These are phyloP conservation scores for Singerocomus inundabilis DNA, from an alignment of 1,284 basidiomycete species.

Conservation along the genomic window DNA sequence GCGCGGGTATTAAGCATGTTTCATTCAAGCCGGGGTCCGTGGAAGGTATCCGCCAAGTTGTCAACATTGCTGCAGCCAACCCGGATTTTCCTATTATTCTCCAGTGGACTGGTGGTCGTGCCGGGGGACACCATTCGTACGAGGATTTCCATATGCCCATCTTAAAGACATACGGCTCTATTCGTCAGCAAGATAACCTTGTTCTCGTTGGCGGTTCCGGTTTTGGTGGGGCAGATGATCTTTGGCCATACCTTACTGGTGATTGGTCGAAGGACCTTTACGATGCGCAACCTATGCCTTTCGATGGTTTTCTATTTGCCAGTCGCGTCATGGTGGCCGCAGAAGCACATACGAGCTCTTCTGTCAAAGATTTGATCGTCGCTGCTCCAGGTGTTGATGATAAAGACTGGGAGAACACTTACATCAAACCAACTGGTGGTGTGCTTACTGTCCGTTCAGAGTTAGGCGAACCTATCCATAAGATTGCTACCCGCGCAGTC, in stretches of 20 bases:
- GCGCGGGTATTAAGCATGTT: conserved; percentile 89
- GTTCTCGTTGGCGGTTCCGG: conserved; percentile 94
- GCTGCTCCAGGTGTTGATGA: conserved; percentile 93
- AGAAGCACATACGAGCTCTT: conserved; percentile 92
- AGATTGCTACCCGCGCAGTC: conserved; percentile 94
- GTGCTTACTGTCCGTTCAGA: conserved; percentile 97
- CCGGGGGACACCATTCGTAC: conserved; percentile 98
- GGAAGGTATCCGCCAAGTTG: conserved; percentile 95
- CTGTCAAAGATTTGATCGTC: conserved; percentile 96
- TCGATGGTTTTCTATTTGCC: conserved; percentile 96
- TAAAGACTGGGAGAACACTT: conserved; percentile 92
- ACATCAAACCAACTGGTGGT: conserved; percentile 91
- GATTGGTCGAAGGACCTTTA: conserved; percentile 89
- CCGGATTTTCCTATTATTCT: conserved; percentile 98
- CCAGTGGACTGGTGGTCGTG: conserved; percentile 98
- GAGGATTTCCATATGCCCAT: conserved; percentile 99
- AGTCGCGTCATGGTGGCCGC: conserved; percentile 98
- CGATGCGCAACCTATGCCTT: conserved; percentile 95
- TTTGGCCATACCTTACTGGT: conserved; percentile 97
- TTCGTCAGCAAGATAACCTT: conserved; percentile 89
- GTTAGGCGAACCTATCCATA: conserved; percentile 98
- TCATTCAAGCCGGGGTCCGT: conserved; percentile 98
- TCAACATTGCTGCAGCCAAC: conserved; percentile 93
- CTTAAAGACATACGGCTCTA: conserved; percentile 84
- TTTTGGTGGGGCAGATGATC: conserved; percentile 92